Percentiles rank a stretch among this genome's conserved stretches.
Conservation (phyloP, 2,329 filamentous ascomycete genomes). For the Fusarium sambucinum region DNA sequence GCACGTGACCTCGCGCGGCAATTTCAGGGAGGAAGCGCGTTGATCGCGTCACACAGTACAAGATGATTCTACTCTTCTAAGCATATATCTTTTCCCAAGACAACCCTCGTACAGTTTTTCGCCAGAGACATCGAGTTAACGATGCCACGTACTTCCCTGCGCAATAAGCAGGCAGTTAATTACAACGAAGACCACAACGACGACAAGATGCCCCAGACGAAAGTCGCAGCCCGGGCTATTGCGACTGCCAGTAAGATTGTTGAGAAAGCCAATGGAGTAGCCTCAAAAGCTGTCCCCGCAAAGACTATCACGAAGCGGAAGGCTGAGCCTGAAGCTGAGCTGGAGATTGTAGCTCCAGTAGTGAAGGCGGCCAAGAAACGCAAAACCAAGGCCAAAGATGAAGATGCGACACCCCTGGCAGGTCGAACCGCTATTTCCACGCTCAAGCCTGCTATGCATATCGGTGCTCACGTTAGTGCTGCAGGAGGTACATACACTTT, state of each 20-base stretch:
- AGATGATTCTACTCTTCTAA: background rate
- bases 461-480: slow-evolving; percentile 92
- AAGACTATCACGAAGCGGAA: slow-evolving; percentile 52
- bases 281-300: slow-evolving; percentile 40
- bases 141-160: slow-evolving; percentile 54
- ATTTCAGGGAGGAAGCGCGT: slow-evolving; percentile 34
- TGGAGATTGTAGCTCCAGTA: slow-evolving; percentile 33
- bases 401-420: slow-evolving; percentile 71
- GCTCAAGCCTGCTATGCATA: slow-evolving; percentile 78
- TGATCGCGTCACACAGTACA: slow-evolving; percentile 36
- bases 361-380: slow-evolving; percentile 58
- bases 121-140: background rate
- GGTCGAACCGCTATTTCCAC: slow-evolving; percentile 72
- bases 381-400: slow-evolving; percentile 55
- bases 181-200: slow-evolving; percentile 50
- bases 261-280: slow-evolving; percentile 47
- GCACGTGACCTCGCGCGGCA: slow-evolving; percentile 45
- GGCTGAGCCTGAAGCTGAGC: slow-evolving; percentile 47
- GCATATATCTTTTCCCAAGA: background rate
- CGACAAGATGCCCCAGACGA: slow-evolving; percentile 32
- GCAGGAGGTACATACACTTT: slow-evolving; percentile 77
- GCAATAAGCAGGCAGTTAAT: slow-evolving; percentile 50
- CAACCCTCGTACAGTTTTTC: background rate
- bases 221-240: slow-evolving; percentile 25
- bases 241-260: slow-evolving; percentile 42